Evolutionary conservation across 805 yeast species (phyloP).

Genomic region (Pichia eremophila): DNA sequence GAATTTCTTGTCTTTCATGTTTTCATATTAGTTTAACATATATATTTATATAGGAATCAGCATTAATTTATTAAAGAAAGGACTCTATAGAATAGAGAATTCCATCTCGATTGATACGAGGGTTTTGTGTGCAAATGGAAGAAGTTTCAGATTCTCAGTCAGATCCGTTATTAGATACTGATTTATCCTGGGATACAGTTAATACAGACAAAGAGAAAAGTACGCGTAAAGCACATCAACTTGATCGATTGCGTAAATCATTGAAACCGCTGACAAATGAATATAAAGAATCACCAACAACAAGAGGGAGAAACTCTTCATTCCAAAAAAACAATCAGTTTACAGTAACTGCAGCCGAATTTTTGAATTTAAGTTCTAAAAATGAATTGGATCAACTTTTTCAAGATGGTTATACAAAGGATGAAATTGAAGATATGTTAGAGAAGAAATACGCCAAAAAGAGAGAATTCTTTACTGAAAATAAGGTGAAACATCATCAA

Average conservation of each 20-base stretch:
- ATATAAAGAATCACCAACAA: constrained; percentile 9
- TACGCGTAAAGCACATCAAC: constrained; percentile 9
- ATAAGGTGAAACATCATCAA: constrained; percentile 20
- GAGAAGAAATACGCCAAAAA: constrained; percentile 23
- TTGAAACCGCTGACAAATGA: constrained; percentile 15
- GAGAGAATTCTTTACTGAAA: constrained; percentile 17
- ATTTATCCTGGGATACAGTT: constrained; percentile 3
- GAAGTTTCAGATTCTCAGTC: constrained; percentile 3
- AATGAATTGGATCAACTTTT: constrained; percentile 19
- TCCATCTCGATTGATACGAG: no score
- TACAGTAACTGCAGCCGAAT: constrained; percentile 27
- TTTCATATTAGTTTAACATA: not conserved
- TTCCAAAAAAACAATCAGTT: constrained; percentile 27
- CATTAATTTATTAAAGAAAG: no score
- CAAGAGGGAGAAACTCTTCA: constrained; percentile 16
- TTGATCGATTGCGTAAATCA: constrained; percentile 5
- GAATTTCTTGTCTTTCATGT: not conserved
- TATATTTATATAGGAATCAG: no score
- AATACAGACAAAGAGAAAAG: not conserved
- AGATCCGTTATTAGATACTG: not conserved
- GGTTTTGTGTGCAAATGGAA: not conserved
- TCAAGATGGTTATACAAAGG: constrained; percentile 16
- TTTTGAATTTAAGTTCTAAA: constrained; percentile 20
- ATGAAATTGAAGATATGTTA: constrained; percentile 20
- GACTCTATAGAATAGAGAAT: no score